Evolutionary conservation across 371 early-diverging fungal species (phyloP).

Genomic region (Saksenaea oblongispora): DNA sequence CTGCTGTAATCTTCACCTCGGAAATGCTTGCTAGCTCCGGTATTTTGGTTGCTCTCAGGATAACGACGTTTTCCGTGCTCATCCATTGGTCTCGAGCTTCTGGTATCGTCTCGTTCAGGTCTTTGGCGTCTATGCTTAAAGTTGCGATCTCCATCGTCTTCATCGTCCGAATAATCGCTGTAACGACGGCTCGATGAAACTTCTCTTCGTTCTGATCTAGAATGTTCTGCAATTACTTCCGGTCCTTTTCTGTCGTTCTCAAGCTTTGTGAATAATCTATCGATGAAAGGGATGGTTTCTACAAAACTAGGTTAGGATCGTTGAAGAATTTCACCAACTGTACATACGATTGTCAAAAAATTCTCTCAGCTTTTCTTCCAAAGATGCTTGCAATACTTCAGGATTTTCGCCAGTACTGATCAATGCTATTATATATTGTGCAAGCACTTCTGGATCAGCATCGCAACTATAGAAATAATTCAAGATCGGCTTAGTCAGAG

Average conservation of each 20-base stretch:
- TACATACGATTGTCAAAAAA: conserved; percentile 63
- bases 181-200: conserved; percentile 8
- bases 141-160: conserved; percentile 70
- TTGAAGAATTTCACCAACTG: neutral
- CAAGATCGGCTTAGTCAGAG: neutral
- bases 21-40: conserved; percentile 22
- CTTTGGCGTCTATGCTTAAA: conserved; percentile 71
- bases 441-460: conserved; percentile 77
- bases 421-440: conserved; percentile 81
- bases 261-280: conserved; percentile 56
- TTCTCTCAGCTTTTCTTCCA: conserved; percentile 51
- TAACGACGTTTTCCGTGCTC: conserved; percentile 26
- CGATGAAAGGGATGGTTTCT: conserved; percentile 74
- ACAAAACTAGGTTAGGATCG: neutral
- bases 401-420: conserved; percentile 65
- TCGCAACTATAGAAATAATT: conserved; percentile 59
- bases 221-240: neutral
- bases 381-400: conserved; percentile 36
- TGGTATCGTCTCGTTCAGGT: conserved; percentile 30
- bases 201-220: conserved; percentile 8
- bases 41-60: conserved; percentile 18
- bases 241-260: neutral
- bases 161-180: conserved; percentile 61
- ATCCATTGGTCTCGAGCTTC: conserved; percentile 1
- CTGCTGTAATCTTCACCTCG: conserved; percentile 22